Evolutionary conservation across 345 rosid genomes (phyloP).

Genomic region (Garcia nutans): DNA sequence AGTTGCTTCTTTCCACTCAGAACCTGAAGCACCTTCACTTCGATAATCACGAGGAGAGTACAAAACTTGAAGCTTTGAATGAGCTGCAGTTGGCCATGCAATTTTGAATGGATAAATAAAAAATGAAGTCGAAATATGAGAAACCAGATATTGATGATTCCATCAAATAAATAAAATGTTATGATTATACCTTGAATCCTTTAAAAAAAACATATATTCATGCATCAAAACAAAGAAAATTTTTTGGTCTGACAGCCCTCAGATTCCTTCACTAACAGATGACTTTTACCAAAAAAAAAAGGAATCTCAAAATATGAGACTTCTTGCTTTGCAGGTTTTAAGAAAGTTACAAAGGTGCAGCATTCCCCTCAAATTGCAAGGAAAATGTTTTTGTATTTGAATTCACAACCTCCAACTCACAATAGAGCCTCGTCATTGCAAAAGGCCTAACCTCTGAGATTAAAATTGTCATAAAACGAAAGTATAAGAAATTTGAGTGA

Average conservation of each 20-base stretch:
- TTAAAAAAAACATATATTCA: background rate
- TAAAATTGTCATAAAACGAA: background rate
- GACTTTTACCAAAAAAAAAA: no score
- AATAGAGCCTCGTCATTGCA: background rate
- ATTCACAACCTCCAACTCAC: background rate
- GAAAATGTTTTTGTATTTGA: background rate
- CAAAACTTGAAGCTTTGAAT: slow-evolving; percentile 69
- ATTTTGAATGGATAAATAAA: background rate
- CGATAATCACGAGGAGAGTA: slow-evolving; percentile 78
- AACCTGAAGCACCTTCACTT: slow-evolving; percentile 64
- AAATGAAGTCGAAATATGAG: background rate
- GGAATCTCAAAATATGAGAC: background rate
- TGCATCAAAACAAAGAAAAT: background rate
- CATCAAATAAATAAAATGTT: background rate
- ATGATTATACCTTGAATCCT: background rate
- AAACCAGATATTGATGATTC: background rate
- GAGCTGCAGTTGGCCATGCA: slow-evolving; percentile 50
- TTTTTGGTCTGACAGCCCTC: background rate
- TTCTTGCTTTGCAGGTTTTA: background rate
- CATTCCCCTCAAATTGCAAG: background rate
- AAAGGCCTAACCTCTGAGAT: background rate
- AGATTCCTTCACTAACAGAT: background rate
- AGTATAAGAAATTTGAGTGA: slow-evolving; percentile 6
- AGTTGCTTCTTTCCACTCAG: slow-evolving; percentile 72
- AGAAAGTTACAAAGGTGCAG: background rate